phyloP scores from a whole-genome alignment of 805 yeast species.

The Candida incommunis region DNA sequence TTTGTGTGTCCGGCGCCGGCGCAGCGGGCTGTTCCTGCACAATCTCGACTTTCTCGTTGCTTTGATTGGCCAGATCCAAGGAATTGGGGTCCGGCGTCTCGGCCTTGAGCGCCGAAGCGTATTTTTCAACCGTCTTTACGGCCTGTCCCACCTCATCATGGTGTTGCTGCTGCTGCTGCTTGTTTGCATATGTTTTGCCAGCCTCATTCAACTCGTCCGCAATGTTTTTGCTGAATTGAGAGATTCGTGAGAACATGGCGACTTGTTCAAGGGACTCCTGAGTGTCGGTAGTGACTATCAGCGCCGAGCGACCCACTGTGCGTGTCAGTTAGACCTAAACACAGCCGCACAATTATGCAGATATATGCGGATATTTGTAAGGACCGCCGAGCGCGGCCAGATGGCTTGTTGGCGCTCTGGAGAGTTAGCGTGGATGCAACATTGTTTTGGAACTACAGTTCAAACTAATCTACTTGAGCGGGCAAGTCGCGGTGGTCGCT shows the following conservation, averaged over 20 bases:
- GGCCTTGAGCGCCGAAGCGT: constrained; percentile 9
- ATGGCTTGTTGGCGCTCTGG: too few relatives aligned
- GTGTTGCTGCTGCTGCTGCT: constrained; percentile 6
- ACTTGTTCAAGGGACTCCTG: background rate
- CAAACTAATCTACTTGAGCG: too few relatives aligned
- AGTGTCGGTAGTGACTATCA: too few relatives aligned
- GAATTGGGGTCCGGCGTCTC: constrained; percentile 12
- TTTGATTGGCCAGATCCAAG: constrained; percentile 7
- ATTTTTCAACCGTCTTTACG: constrained; percentile 11
- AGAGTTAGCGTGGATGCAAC: too few relatives aligned
- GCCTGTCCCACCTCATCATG: constrained; percentile 8
- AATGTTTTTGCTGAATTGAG: constrained; percentile 50
- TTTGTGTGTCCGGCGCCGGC: background rate
- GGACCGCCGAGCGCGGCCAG: too few relatives aligned
- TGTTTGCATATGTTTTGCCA: constrained; percentile 9
- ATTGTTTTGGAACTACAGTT: too few relatives aligned
- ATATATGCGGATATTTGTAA: too few relatives aligned
- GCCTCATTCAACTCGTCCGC: constrained; percentile 44
- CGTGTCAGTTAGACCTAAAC: too few relatives aligned
- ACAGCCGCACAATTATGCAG: too few relatives aligned
- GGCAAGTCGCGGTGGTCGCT: too few relatives aligned
- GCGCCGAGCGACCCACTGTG: too few relatives aligned
- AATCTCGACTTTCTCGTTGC: constrained; percentile 1
- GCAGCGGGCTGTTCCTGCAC: background rate
- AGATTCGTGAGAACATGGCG: constrained; percentile 39